A percentile compares a stretch with the other conserved stretches of the same genome.
phyloP scores from a whole-genome alignment of 306 rosid species.

The Vigna unguiculata region DNA sequence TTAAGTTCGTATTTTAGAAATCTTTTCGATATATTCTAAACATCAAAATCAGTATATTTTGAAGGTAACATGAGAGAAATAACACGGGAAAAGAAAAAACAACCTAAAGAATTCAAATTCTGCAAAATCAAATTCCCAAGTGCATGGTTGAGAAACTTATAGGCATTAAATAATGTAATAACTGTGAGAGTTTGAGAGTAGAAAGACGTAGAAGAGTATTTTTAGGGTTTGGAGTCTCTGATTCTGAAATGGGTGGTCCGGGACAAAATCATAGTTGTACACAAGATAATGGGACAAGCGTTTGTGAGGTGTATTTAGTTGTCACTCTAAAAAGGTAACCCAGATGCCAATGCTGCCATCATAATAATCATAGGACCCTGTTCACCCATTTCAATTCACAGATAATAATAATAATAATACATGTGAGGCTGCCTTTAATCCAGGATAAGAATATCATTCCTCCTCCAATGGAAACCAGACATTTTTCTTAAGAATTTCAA shows the following conservation, averaged over 20 bases:
- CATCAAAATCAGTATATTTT: no score
- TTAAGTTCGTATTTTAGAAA: no score
- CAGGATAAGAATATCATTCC: constrained; percentile 40
- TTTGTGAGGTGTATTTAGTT: constrained; percentile 51
- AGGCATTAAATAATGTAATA: constrained; percentile 26
- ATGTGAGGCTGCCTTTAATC: constrained; percentile 55
- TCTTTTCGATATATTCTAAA: no score
- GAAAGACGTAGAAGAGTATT: neutral
- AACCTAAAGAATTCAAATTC: no score
- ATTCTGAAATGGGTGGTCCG: constrained; percentile 33
- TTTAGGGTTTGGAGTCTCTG: constrained; percentile 3
- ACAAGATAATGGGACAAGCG: constrained; percentile 52
- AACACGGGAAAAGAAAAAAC: no score
- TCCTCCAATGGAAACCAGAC: constrained; percentile 8
- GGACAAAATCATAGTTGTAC: constrained; percentile 36
- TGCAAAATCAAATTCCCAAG: constrained; percentile 9
- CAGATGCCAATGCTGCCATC: constrained; percentile 51
- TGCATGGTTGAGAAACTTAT: constrained; percentile 11
- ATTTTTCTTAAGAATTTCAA: neutral
- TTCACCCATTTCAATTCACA: constrained; percentile 45
- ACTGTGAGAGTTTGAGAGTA: neutral
- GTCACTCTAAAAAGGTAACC: constrained; percentile 44
- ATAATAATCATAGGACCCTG: constrained; percentile 39
- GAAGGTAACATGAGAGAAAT: no score
- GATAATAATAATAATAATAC: constrained; percentile 40